Evolutionary conservation across 2,329 filamentous ascomycete species (phyloP), one percentile per base, ranked within the genome.

Genomic region (Fusarium burgessii): DNA sequence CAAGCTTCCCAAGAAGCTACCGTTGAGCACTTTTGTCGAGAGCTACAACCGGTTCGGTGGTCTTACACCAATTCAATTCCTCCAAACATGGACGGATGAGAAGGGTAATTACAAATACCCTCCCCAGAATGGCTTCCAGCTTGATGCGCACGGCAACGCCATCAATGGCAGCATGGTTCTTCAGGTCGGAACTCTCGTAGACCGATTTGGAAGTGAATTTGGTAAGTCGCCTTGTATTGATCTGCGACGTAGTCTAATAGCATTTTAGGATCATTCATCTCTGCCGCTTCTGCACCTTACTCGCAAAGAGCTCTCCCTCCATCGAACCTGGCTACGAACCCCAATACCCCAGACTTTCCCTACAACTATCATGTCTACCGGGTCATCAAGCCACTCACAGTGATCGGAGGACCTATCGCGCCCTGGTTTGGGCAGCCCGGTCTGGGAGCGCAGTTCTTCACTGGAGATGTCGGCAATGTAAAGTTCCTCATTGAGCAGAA

Each of bases 381-480:
- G 23, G 84, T 87, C 7, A 69, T 76, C 9, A 79, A 78, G 67
- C 70, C 78, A 2, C 78, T 87, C 6, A 72, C 74, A 6, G 83
- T 85, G 0, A 59, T 79, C 0, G 75, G 82, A 12, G 86, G 85
- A 0, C 84, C 84, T 0, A 84, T 87, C 65, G 81, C 82, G 4
- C 79, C 82, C 12, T 86, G 82, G 84, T 87, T 86, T 62, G 83
- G 83, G 12, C 84, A 87, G 77, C 84, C 83, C 0, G 85, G 85
- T 0, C 78, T 84, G 40, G 85, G 85, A 20, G 70, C 76, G 4
- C 76, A 77, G 57, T 77, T 77, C 23, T 77, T 67, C 10, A 77
- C 38, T 73, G 83, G 45, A 79, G 77, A 70, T 13, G 29, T 62
- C 9, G 74, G 74, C 2, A 76, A 74, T 18, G 58, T 76, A 47